A percentile compares a stretch with the other conserved stretches of the same genome.
Evolutionary conservation across 495 filamentous ascomycete species (phyloP).

Genomic region (Oidiodendron maius): DNA sequence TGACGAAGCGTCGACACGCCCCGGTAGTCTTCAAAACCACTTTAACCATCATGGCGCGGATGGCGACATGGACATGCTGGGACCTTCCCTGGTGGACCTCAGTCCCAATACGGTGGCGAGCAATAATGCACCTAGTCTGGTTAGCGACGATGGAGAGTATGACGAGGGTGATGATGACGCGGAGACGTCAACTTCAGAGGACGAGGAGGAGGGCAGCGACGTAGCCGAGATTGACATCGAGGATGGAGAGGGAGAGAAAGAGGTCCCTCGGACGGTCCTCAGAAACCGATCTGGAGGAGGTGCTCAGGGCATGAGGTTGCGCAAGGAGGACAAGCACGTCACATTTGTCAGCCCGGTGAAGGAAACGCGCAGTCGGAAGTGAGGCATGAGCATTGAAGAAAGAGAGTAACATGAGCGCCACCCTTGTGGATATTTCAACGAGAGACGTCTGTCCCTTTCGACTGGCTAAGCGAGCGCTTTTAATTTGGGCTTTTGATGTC

Average conservation of each 20-base stretch:
- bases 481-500: slow-evolving; percentile 2
- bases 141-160: slow-evolving; percentile 81
- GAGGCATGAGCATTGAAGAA: background rate
- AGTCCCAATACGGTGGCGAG: slow-evolving; percentile 76
- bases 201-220: slow-evolving; percentile 40
- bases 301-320: slow-evolving; percentile 26
- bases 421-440: too few species aligned
- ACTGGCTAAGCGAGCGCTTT: too few species aligned
- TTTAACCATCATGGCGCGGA: slow-evolving; percentile 30
- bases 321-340: slow-evolving; percentile 40
- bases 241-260: slow-evolving; percentile 32
- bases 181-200: slow-evolving; percentile 41
- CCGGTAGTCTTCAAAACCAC: slow-evolving; percentile 36
- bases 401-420: background rate
- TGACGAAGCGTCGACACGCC: slow-evolving; percentile 27
- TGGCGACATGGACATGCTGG: slow-evolving; percentile 22
- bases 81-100: slow-evolving; percentile 43
- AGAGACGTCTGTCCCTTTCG: too few species aligned
- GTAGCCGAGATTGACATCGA: slow-evolving; percentile 44
- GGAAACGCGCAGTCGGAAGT: slow-evolving; percentile 16
- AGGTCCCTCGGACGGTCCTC: slow-evolving; percentile 19
- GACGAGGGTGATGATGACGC: slow-evolving; percentile 49
- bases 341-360: slow-evolving; percentile 41
- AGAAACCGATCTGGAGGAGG: slow-evolving; percentile 24
- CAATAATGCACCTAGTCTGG: slow-evolving; percentile 76